A percentile compares a stretch with the other conserved stretches of the same genome.
Conservation (phyloP, 169 alveolate genomes). For the Cryptosporidium felis region DNA sequence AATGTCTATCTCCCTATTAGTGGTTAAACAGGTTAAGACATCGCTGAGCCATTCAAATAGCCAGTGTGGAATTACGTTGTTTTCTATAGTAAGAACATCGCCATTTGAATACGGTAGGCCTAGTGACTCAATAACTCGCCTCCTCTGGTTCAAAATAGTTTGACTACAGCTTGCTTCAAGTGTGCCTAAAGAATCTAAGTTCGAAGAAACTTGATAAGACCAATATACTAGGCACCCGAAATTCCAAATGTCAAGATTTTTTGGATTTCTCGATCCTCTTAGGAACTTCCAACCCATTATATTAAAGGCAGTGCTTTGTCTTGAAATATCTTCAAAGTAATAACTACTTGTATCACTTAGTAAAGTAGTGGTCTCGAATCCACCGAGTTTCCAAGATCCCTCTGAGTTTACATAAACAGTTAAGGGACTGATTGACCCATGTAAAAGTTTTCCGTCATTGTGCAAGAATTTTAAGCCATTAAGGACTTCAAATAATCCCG, state of each 20-base stretch:
- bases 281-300: conserved; percentile 63
- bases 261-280: conserved; percentile 45
- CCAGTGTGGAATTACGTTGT: conserved; percentile 44
- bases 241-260: conserved; percentile 41
- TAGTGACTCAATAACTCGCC: conserved; percentile 4
- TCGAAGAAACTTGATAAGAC: conserved; percentile 47
- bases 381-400: conserved; percentile 66
- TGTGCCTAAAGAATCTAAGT: not conserved
- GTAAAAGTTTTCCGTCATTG: conserved; percentile 52
- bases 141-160: conserved; percentile 1
- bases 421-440: conserved; percentile 63
- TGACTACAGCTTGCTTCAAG: not conserved
- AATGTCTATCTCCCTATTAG: conserved; percentile 21
- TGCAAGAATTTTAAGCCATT: conserved; percentile 46
- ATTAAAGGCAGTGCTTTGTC: conserved; percentile 44
- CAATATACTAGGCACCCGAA: conserved; percentile 60
- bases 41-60: conserved; percentile 49
- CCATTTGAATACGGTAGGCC: conserved; percentile 50
- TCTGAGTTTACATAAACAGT: conserved; percentile 35
- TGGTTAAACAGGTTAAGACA: conserved; percentile 27
- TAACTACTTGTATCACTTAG: conserved; percentile 21
- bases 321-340: conserved; percentile 49
- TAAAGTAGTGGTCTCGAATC: conserved; percentile 21
- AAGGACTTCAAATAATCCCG: conserved; percentile 39
- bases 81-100: conserved; percentile 13